Evolutionary conservation across 371 early-diverging fungal genomes (phyloP).

Genomic region (Smittium mucronatum): DNA sequence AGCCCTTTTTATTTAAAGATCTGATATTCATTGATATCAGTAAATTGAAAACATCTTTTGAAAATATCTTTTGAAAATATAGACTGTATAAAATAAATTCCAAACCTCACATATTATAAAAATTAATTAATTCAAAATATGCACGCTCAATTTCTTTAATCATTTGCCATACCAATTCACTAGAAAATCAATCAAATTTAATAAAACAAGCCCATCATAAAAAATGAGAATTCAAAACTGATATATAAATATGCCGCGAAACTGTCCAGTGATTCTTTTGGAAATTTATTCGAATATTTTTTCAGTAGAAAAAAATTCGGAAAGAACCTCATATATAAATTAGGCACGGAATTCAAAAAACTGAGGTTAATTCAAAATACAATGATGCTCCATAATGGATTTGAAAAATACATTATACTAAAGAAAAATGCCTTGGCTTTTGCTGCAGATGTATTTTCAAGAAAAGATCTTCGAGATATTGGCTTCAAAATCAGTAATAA

Average conservation of each 20-base stretch:
- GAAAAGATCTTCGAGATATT: background rate
- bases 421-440: background rate
- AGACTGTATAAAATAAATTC: no score
- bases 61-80: no score
- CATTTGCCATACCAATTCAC: no score
- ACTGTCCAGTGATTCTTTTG: background rate
- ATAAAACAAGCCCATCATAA: background rate
- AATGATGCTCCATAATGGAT: background rate
- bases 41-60: no score
- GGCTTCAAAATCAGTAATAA: conserved; percentile 4
- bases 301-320: background rate
- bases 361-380: background rate
- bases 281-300: background rate
- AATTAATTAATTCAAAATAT: no score
- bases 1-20: no score
- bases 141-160: no score
- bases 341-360: background rate
- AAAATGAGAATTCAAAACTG: background rate
- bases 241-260: background rate
- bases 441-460: background rate
- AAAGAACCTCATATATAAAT: background rate
- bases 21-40: no score
- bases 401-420: background rate
- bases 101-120: no score
- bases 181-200: background rate